phyloP scores from a whole-genome alignment of 768 basidiomycete species.

The Leccinellum luteum region DNA sequence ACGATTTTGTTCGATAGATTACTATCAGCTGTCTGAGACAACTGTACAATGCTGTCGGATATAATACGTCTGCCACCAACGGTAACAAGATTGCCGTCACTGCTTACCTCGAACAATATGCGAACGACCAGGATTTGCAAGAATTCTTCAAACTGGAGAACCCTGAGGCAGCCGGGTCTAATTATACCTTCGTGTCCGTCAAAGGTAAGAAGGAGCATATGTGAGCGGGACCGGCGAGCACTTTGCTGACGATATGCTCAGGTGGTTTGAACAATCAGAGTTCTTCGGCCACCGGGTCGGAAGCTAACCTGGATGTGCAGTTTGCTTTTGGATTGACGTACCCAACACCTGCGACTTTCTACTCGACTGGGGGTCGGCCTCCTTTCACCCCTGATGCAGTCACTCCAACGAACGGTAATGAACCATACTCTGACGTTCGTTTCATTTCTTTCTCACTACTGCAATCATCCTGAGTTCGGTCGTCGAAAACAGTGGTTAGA shows the following conservation, averaged over 20 bases:
- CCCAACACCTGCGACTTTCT: constrained; percentile 59
- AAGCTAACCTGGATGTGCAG: constrained; percentile 69
- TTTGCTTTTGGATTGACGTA: constrained; percentile 63
- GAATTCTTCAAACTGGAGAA: constrained; percentile 48
- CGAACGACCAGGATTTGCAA: constrained; percentile 51
- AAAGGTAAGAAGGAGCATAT: not conserved
- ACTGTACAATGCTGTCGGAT: constrained; percentile 52
- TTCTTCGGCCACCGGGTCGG: constrained; percentile 47
- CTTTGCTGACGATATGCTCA: constrained; percentile 25
- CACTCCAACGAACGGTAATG: constrained; percentile 44
- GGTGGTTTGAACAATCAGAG: constrained; percentile 63
- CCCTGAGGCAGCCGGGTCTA: constrained; percentile 47
- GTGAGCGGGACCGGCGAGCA: not conserved
- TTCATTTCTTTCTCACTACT: constrained; percentile 17
- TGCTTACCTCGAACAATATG: constrained; percentile 52
- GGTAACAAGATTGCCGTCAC: constrained; percentile 54
- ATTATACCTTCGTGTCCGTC: constrained; percentile 44
- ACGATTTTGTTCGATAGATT: constrained; percentile 26
- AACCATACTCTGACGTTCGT: constrained; percentile 46
- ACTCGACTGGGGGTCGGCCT: constrained; percentile 59
- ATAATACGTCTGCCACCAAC: constrained; percentile 38
- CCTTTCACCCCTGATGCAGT: constrained; percentile 50
- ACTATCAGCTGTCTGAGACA: constrained; percentile 54
- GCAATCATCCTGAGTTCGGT: not conserved
- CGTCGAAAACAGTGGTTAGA: constrained; percentile 53